Evolutionary conservation across 495 filamentous ascomycete species (phyloP).

Genomic region (Aspergillus nidulans): DNA sequence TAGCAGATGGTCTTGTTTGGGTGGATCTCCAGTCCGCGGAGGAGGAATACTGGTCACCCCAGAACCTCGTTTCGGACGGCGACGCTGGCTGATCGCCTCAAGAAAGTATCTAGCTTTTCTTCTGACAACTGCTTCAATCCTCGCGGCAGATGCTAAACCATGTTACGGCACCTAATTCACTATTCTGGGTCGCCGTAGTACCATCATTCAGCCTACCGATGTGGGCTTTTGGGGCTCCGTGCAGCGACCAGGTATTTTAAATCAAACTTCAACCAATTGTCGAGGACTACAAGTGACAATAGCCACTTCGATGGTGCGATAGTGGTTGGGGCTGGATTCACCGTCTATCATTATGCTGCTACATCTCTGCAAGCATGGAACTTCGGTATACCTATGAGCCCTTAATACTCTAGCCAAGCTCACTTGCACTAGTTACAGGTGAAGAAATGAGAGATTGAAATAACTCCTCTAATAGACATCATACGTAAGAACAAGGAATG

Average conservation of each 20-base stretch:
- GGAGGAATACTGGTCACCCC: slow-evolving; percentile 94
- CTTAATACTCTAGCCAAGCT: not conserved
- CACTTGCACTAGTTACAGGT: not conserved
- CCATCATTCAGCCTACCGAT: too few relatives aligned
- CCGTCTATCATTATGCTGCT: too few relatives aligned
- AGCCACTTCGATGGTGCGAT: too few relatives aligned
- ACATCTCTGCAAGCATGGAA: too few relatives aligned
- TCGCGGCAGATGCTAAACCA: not conserved
- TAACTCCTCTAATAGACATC: slow-evolving; percentile 7
- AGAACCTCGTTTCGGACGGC: slow-evolving; percentile 40
- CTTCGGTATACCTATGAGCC: too few relatives aligned
- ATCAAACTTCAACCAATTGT: too few relatives aligned
- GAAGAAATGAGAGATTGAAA: slow-evolving; percentile 7
- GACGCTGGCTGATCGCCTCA: slow-evolving; percentile 21
- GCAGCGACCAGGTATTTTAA: too few relatives aligned
- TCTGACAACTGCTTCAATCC: not conserved
- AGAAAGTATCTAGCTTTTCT: not conserved
- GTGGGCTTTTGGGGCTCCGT: too few relatives aligned
- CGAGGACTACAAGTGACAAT: too few relatives aligned
- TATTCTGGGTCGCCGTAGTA: not conserved
- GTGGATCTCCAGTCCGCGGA: slow-evolving; percentile 81
- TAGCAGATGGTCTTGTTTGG: slow-evolving; percentile 93
- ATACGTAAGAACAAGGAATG: slow-evolving; percentile 17
- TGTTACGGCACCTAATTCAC: not conserved
- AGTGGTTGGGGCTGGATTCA: too few relatives aligned